Evolutionary conservation across 352 stramenopile genomes (phyloP), one percentile per base, ranked within the genome.

Genomic region (Globisporangium acanthophoron): DNA sequence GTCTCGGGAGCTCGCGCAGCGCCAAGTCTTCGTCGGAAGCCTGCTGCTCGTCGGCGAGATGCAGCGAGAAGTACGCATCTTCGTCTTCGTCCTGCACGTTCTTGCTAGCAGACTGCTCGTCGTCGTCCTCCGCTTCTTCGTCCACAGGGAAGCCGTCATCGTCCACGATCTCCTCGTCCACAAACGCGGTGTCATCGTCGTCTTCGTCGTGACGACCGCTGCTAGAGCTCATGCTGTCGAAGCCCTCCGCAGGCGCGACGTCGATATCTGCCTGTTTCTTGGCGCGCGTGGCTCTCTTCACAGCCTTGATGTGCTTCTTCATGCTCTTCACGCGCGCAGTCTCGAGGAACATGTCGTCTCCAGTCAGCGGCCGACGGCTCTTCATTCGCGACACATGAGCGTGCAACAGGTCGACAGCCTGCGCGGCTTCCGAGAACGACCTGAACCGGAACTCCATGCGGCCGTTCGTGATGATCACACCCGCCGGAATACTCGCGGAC

Each of bases 371-470:
- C 1, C 79, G 77, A 35, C 80, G 74, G 62, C 61, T 74, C 62
- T 83, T 87, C 75, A 82, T 84, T 35, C 56, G 59, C 12, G 54
- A 52, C 20, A 89, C 71, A 55, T 90, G 59, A n/a, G 59, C 54
- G 45, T 83, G 50, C 53, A 95, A 60, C n/a, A 86, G 20, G 1
- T 90, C 80, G 1, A 92, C 68, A 6, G 83, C 84, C 65, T 92
- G 78, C 35, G 83, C 81, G 3, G 85, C 81, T 57, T 95, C 78
- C 15, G 71, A 59, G 54, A 91, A 95, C 21, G 74, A 84, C 29
- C 67, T 64, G 46, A 95, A 92, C 15, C 56, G 66, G 37, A 95
- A 67, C 61, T 95, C 85, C 56, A 95, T 54, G 37, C 80, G 76
- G 21, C 85, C 85, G 56, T 86, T 93, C 43, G 81, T 82, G 67